A percentile compares a stretch with the other conserved stretches of the same genome.
phyloP scores from a whole-genome alignment of 306 rosid genomes.

The Cicer judaicum region DNA sequence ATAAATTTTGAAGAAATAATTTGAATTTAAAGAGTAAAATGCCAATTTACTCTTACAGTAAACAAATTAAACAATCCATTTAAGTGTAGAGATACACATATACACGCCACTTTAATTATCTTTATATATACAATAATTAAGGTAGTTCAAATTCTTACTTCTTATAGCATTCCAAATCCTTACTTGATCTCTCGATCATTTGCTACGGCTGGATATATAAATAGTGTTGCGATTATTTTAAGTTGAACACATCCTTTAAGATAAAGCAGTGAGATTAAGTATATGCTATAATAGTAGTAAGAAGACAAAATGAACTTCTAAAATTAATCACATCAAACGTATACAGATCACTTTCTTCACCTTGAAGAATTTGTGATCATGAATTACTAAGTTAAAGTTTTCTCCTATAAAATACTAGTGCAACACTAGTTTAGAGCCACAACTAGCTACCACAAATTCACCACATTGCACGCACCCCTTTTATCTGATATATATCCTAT shows the following conservation, averaged over 20 bases:
- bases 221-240: background rate
- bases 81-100: too few species aligned
- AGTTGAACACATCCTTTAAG: background rate
- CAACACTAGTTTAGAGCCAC: background rate
- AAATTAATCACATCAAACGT: background rate
- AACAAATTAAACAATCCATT: too few species aligned
- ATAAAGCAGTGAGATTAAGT: background rate
- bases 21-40: too few species aligned
- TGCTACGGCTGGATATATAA: background rate
- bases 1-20: too few species aligned
- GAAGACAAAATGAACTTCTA: background rate
- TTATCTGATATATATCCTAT: background rate
- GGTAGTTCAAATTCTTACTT: too few species aligned
- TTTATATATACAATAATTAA: too few species aligned
- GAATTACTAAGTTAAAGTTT: background rate
- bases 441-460: background rate
- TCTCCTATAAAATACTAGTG: conserved; percentile 4
- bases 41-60: too few species aligned
- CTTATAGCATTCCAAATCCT: too few species aligned
- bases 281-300: background rate
- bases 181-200: too few species aligned
- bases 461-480: background rate
- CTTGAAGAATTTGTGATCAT: background rate
- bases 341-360: background rate
- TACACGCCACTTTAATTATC: too few species aligned